phyloP scores from a whole-genome alignment of 805 yeast genomes.

The Komagataella pastoris region DNA sequence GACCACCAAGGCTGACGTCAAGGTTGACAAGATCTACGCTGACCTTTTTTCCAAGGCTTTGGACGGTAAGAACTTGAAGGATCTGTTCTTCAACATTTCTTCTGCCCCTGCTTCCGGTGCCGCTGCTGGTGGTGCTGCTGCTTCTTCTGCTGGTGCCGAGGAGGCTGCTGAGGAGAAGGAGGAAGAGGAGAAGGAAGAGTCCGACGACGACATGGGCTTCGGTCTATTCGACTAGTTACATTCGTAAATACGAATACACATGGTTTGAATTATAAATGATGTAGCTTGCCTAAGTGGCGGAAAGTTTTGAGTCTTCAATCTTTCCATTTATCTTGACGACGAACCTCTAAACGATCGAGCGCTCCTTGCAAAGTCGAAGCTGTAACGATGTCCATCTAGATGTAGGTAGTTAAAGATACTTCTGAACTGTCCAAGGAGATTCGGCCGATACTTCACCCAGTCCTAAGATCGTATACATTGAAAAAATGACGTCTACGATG shows the following conservation, averaged over 20 bases:
- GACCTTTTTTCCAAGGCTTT: constrained; percentile 73
- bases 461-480: too few relatives aligned
- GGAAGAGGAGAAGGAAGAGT: constrained; percentile 49
- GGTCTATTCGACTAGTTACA: constrained; percentile 71
- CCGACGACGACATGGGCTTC: constrained; percentile 83
- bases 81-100: constrained; percentile 46
- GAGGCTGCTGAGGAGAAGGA: constrained; percentile 42
- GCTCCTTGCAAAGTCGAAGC: not conserved
- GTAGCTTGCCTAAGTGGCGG: not conserved
- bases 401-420: too few relatives aligned
- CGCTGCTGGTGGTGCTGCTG: constrained; percentile 32
- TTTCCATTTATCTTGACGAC: not conserved
- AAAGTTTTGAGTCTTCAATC: not conserved
- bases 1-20: constrained; percentile 67
- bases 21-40: constrained; percentile 71
- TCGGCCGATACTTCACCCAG: too few relatives aligned
- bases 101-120: constrained; percentile 38
- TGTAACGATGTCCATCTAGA: too few relatives aligned
- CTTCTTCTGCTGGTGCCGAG: constrained; percentile 30
- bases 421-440: too few relatives aligned
- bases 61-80: constrained; percentile 65
- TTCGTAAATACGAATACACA: not conserved
- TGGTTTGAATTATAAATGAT: constrained; percentile 1
- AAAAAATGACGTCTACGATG: not conserved
- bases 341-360: not conserved